Evolutionary conservation across 495 filamentous ascomycete genomes (phyloP), one percentile per base, ranked within the genome.

Genomic region (Trichoderma asperelloides): DNA sequence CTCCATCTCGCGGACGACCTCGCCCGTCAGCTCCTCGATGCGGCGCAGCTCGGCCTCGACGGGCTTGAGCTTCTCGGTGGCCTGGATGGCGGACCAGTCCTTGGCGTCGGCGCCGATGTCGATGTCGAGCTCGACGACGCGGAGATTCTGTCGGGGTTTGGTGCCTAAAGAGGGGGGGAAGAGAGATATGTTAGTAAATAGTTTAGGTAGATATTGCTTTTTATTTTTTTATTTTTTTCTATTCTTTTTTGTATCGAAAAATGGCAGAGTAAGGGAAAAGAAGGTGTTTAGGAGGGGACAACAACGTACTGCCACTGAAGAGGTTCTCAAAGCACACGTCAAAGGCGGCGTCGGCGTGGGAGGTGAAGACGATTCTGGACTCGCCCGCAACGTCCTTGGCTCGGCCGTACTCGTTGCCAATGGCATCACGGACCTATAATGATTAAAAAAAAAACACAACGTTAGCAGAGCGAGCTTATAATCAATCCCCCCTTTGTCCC

Each of bases 71-170:
- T 98, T 98, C 87, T 98, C 95, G 71, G 89, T 88, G 63, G 90
- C 91, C 79, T 98, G 96, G 74, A 98, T 93, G 70, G 91, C 93
- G 65, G 89, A 92, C 95, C 95, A 98, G 81, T 98, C 95, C 76
- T 95, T 94, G 66, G 95, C 95, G 73, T 98, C 95, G 79, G 95
- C 95, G 69, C 95, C 95, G 72, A 98, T 98, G 75, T 98, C 95
- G 80, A 98, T 91, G 75, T 98, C 95, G 71, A 98, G 91, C 78
- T 98, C 95, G 71, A 98, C 82, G 74, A 89, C 83, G 62, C 94
- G 92, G 69, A 76, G 78, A 62, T 63, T 72, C 72, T 37, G 16
- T 37, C 16, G 28, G 55, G 66, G 64, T 16, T 41, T 60, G 37
- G 47, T 39, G 57, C 3, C 57, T 67, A 23, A 4, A 3, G 15